phyloP scores from a whole-genome alignment of 352 stramenopile species.

The Aphanomyces cochlioides region DNA sequence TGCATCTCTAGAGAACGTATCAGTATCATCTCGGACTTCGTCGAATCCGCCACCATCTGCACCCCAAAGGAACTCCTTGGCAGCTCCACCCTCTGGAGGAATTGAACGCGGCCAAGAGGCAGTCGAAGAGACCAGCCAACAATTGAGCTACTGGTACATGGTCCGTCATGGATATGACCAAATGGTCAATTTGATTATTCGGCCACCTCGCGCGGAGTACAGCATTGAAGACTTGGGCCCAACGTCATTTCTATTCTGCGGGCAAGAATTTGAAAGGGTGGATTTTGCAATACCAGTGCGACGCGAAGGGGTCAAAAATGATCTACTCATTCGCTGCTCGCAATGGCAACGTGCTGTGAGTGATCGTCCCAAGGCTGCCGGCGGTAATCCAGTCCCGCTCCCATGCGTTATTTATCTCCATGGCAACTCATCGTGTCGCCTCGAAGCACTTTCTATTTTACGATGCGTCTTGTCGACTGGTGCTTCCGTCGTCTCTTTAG shows the following conservation, averaged over 20 bases:
- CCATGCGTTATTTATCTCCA: conserved; percentile 97
- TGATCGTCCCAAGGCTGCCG: conserved; percentile 35
- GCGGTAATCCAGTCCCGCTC: conserved; percentile 28
- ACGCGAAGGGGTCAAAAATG: conserved; percentile 35
- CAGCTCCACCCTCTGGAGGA: conserved; percentile 36
- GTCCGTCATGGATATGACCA: conserved; percentile 91
- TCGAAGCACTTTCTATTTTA: conserved; percentile 92
- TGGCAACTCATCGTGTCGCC: conserved; percentile 94
- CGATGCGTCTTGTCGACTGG: conserved; percentile 88
- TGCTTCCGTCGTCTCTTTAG: conserved; percentile 94
- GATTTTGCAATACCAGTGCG: conserved; percentile 89
- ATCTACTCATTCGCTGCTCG: conserved; percentile 89
- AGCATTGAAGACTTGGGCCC: conserved; percentile 88
- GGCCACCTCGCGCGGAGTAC: conserved; percentile 92
- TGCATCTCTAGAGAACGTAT: background rate
- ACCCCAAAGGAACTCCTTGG: too few relatives aligned
- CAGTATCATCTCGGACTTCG: background rate
- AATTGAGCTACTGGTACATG: conserved; percentile 83
- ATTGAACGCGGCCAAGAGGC: conserved; percentile 70
- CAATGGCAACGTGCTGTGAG: conserved; percentile 86
- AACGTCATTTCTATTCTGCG: conserved; percentile 86
- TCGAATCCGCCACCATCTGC: conserved; percentile 8
- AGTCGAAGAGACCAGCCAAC: conserved; percentile 66
- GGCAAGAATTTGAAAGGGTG: conserved; percentile 75
- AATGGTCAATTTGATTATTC: conserved; percentile 97